Percentiles rank a stretch among this genome's conserved stretches.
Evolutionary conservation across 768 basidiomycete species (phyloP).

Genomic region (Piloderma croceum): DNA sequence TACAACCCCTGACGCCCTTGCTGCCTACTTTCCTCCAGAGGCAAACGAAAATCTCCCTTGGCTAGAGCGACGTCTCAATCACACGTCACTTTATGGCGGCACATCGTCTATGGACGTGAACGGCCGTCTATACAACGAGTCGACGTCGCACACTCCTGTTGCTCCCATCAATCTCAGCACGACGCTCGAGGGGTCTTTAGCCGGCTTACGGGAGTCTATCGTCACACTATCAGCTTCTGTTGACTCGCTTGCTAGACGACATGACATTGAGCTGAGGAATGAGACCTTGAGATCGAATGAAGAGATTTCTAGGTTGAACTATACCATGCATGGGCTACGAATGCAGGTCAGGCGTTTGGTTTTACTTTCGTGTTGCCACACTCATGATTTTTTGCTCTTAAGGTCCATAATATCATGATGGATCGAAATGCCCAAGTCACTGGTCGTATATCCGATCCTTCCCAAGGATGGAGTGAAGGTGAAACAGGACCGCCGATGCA

Average conservation of each 20-base stretch:
- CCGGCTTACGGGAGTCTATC: slow-evolving; percentile 53
- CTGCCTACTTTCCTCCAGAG: slow-evolving; percentile 32
- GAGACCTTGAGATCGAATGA: slow-evolving; percentile 70
- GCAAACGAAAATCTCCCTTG: slow-evolving; percentile 10
- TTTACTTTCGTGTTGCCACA: slow-evolving; percentile 4
- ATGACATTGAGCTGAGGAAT: slow-evolving; percentile 62
- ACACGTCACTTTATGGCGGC: slow-evolving; percentile 18
- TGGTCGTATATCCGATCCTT: slow-evolving; percentile 32
- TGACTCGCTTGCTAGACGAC: slow-evolving; percentile 55
- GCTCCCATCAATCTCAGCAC: slow-evolving; percentile 59
- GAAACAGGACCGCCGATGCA: no score
- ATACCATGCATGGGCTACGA: slow-evolving; percentile 66
- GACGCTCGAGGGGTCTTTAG: slow-evolving; percentile 59
- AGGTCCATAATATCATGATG: slow-evolving; percentile 73
- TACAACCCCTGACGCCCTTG: slow-evolving; percentile 16
- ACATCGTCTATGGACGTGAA: slow-evolving; percentile 5
- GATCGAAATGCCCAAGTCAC: slow-evolving; percentile 60
- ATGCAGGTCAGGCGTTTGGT: slow-evolving; percentile 61
- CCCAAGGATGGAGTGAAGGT: no score
- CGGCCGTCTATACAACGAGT: slow-evolving; percentile 3
- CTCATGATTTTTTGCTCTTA: slow-evolving; percentile 12
- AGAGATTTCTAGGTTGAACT: slow-evolving; percentile 65
- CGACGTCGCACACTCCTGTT: slow-evolving; percentile 24
- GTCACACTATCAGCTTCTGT: slow-evolving; percentile 53
- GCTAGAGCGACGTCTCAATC: slow-evolving; percentile 12